These are phyloP conservation scores for Madurella fahalii DNA, from an alignment of 2,329 filamentous ascomycete species.

Conservation along the genomic window DNA sequence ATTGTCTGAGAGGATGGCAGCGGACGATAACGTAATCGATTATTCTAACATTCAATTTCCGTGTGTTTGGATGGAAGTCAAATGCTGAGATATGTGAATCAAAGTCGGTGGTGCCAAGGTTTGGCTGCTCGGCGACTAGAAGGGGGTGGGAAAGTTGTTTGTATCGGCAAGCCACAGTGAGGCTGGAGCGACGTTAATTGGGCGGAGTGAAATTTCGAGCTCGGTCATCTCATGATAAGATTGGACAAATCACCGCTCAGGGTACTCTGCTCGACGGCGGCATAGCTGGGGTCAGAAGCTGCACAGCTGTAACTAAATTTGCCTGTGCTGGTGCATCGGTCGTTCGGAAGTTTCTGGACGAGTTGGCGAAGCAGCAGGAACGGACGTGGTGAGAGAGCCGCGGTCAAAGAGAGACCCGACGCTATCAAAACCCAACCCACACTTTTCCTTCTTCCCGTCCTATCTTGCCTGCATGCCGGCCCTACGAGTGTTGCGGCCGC, in stretches of 20 bases:
- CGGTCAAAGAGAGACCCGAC: too few species aligned
- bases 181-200: slow-evolving; percentile 7
- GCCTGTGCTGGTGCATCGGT: neutral
- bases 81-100: neutral
- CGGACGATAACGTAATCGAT: neutral
- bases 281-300: neutral
- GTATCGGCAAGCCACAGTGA: slow-evolving; percentile 15
- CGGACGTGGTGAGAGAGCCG: neutral
- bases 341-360: slow-evolving; percentile 10
- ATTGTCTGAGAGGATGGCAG: slow-evolving; percentile 1
- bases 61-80: neutral
- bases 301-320: neutral
- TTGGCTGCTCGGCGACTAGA: neutral
- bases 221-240: neutral
- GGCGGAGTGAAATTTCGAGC: neutral
- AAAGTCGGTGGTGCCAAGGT: neutral
- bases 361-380: neutral
- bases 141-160: neutral
- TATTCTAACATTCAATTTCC: neutral
- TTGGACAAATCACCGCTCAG: too few species aligned
- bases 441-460: neutral
- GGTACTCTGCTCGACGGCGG: too few species aligned
- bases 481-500: slow-evolving; percentile 18
- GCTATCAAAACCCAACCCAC: neutral
- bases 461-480: slow-evolving; percentile 20